Evolutionary conservation across 176 grass and related monocot genomes (phyloP).

Genomic region (Paspalum vaginatum): DNA sequence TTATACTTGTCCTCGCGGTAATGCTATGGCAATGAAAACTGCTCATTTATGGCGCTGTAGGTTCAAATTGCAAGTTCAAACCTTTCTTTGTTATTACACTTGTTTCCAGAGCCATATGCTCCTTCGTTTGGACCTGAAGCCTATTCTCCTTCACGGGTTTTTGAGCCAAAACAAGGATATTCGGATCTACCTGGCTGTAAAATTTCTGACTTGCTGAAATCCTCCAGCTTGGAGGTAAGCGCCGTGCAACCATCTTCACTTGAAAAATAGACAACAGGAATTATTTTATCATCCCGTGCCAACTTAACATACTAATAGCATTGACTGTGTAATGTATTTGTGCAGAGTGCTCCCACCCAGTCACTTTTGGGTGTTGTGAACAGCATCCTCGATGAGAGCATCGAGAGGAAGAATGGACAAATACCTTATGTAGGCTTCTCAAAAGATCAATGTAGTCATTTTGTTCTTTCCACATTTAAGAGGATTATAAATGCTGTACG

Average conservation of each 20-base stretch:
- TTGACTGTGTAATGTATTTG: neutral
- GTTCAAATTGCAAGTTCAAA: constrained; percentile 14
- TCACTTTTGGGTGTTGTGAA: constrained; percentile 68
- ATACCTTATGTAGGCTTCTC: constrained; percentile 79
- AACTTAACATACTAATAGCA: neutral
- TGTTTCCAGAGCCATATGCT: constrained; percentile 49
- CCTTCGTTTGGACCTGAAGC: constrained; percentile 39
- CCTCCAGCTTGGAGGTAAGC: constrained; percentile 71
- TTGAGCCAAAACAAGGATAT: constrained; percentile 64
- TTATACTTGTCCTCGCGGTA: neutral
- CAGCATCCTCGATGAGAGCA: constrained; percentile 76
- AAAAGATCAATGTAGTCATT: constrained; percentile 59
- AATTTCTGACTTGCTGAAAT: constrained; percentile 77
- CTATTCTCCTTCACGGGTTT: constrained; percentile 38
- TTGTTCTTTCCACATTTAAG: constrained; percentile 47
- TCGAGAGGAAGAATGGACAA: constrained; percentile 74
- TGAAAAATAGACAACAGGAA: neutral
- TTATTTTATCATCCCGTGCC: neutral
- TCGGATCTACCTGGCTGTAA: constrained; percentile 54
- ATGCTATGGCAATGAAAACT: neutral
- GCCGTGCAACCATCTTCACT: neutral
- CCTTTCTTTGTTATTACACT: neutral
- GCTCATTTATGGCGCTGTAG: neutral
- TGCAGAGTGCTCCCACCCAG: constrained; percentile 75
- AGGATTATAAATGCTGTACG: neutral